Evolutionary conservation across 768 basidiomycete species (phyloP).

Genomic region (Steccherinum ochraceum): DNA sequence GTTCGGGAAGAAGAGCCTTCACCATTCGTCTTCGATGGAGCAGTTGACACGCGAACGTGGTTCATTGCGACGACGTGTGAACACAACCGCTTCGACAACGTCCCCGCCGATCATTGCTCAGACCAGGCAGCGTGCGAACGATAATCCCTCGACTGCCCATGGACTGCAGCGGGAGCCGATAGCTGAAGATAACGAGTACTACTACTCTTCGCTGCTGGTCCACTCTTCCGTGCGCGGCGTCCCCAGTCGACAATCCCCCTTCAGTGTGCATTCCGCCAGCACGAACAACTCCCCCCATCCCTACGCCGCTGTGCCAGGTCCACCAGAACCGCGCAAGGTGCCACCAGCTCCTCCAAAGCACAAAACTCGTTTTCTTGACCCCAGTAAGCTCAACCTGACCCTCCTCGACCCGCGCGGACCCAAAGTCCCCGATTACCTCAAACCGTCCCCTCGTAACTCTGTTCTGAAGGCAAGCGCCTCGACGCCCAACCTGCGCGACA

Average conservation of each 20-base stretch:
- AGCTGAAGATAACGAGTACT: conserved; percentile 47
- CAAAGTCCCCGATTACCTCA: conserved; percentile 23
- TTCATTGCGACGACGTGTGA: conserved; percentile 5
- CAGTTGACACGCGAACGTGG: conserved; percentile 19
- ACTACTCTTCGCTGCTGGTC: conserved; percentile 33
- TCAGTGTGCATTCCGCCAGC: conserved; percentile 6
- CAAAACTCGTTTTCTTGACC: conserved; percentile 7
- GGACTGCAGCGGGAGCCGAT: conserved; percentile 6
- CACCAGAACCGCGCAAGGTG: conserved; percentile 2
- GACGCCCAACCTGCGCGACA: conserved; percentile 53
- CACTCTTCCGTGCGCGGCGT: conserved; percentile 4
- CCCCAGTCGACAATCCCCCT: conserved; percentile 10
- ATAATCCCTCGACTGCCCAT: conserved; percentile 4
- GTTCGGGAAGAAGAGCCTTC: conserved; percentile 31
- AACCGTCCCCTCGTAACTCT: conserved; percentile 21
- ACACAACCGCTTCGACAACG: background rate
- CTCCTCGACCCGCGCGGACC: conserved; percentile 18
- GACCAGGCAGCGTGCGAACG: conserved; percentile 3
- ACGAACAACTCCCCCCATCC: conserved; percentile 17
- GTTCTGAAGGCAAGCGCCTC: conserved; percentile 53
- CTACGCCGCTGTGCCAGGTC: conserved; percentile 7
- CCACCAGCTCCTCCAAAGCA: conserved; percentile 12
- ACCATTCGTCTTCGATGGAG: conserved; percentile 14
- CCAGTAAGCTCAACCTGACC: conserved; percentile 18
- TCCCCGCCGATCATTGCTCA: background rate